These are phyloP conservation scores for Pseudofabraea citricarpa DNA, from an alignment of 2,329 filamentous ascomycete genomes.

Conservation along the genomic window DNA sequence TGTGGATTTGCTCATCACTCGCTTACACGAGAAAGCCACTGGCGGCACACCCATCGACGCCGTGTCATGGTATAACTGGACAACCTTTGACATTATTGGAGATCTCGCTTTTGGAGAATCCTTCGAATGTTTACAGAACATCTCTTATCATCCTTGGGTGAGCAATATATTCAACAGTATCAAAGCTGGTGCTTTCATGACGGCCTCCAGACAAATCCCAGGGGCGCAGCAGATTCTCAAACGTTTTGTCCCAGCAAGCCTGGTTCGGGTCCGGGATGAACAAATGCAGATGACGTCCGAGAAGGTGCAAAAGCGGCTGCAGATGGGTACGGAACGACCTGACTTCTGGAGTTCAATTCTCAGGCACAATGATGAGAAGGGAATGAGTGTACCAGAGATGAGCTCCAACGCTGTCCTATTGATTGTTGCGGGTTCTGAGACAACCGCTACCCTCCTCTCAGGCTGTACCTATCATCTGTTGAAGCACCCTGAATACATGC, in stretches of 20 bases:
- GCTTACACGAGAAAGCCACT: constrained; percentile 17
- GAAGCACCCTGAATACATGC: constrained; percentile 21
- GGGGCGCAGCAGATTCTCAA: constrained; percentile 3
- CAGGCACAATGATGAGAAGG: constrained; percentile 20
- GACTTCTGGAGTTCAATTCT: too few species aligned
- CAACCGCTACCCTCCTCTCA: constrained; percentile 34
- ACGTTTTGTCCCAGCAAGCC: too few species aligned
- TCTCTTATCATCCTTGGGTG: constrained; percentile 10
- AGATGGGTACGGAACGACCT: too few species aligned
- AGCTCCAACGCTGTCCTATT: constrained; percentile 13
- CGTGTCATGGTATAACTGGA: constrained; percentile 11
- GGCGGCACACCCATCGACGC: constrained; percentile 3
- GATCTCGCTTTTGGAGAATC: constrained; percentile 34
- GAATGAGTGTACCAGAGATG: constrained; percentile 11
- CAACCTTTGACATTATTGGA: constrained; percentile 37
- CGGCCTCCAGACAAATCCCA: background rate
- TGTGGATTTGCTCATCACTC: constrained; percentile 31
- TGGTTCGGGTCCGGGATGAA: too few species aligned
- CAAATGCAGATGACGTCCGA: too few species aligned
- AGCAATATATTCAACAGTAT: constrained; percentile 5
- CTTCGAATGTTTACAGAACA: constrained; percentile 34
- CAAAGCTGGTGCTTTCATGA: background rate
- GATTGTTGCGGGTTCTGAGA: constrained; percentile 33
- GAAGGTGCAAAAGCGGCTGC: too few species aligned
- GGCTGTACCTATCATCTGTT: constrained; percentile 26